A percentile compares a stretch with the other conserved stretches of the same genome.
These are phyloP conservation scores for Eucalyptus leucophloia DNA, from an alignment of 345 rosid genomes.

Conservation along the genomic window DNA sequence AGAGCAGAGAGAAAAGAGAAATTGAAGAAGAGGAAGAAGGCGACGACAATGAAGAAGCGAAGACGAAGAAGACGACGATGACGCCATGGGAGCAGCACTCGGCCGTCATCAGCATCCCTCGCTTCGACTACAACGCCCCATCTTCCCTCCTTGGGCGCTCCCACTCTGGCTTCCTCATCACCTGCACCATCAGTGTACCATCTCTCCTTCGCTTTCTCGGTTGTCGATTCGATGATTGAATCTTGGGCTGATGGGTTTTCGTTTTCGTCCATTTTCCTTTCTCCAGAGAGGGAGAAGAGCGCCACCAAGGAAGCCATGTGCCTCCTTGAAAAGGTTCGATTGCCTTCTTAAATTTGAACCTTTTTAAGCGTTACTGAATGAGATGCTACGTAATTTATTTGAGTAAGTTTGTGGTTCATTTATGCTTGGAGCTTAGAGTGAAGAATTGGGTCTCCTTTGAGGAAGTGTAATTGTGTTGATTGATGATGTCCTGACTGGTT, in stretches of 20 bases:
- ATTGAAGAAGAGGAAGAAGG: background rate
- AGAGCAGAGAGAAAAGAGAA: background rate
- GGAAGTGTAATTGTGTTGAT: background rate
- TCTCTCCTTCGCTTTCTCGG: background rate
- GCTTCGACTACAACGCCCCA: constrained; percentile 88
- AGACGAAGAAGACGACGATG: constrained; percentile 8
- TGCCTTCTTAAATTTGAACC: background rate
- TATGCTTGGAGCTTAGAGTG: background rate
- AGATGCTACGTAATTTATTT: background rate
- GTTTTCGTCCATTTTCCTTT: background rate
- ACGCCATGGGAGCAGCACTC: constrained; percentile 88
- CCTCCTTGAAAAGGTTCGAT: constrained; percentile 60
- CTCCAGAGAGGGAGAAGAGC: constrained; percentile 84
- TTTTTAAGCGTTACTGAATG: background rate
- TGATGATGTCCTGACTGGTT: background rate
- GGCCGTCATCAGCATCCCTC: constrained; percentile 68
- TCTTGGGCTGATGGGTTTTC: background rate
- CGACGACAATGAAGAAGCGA: background rate
- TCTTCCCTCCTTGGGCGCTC: constrained; percentile 61
- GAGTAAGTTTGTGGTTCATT: background rate
- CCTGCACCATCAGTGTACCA: constrained; percentile 61
- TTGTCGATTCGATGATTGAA: background rate
- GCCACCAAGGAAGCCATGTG: constrained; percentile 85
- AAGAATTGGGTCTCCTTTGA: background rate
- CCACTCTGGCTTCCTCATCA: constrained; percentile 77